Base-by-base conservation (phyloP, 345 rosid genomes). In the Psidium friedrichsthalianum region DNA sequence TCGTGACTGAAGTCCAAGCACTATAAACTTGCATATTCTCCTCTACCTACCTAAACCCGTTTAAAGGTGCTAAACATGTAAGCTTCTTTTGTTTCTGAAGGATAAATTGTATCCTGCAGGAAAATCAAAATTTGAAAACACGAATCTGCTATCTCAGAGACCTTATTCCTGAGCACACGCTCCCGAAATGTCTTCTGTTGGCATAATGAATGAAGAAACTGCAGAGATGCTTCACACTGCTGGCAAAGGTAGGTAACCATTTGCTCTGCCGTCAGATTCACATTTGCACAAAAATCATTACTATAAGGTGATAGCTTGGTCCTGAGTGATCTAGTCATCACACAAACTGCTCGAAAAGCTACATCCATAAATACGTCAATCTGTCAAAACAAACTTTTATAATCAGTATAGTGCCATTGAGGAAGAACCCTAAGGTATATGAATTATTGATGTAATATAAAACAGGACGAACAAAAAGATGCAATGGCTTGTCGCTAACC, bases 211-310 rank as follows among this genome's bases (percentile, higher is more conserved):
- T 91, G 96, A 88, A 98, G 95, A 87, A 92, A 92, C 94, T 98
- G 99, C 91, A 98, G 87, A 89, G 98, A 94, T 87, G 94, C 97
- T 92, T 98, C 99, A 52, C 95, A 96, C 91, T 98, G 99, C 84
- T 91, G 96, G 93, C 98, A 36, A 96, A 96, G 91, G 84, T 90
- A 91, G 85, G 85, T 88, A 90, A 92, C 86, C 85, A 84, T 88
- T 87, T 86, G 93, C 83, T 93, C 92, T 84, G 87, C 84, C 81
- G 85, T 87, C 27, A 87, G 78, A 82, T 89, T 86, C 14, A 86
- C 58, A 69, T 84, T 87, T 51, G 40, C 53, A 52, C 88, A 84
- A 80, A 84, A 56, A 27, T 88, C 94, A 86, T 88, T 74, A 86
- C 69, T 87, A 58, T 87, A 91, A 88, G 89, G 85, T 81, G 93